These are phyloP conservation scores for Rosa multiflora DNA, from an alignment of 306 rosid genomes.

Conservation along the genomic window DNA sequence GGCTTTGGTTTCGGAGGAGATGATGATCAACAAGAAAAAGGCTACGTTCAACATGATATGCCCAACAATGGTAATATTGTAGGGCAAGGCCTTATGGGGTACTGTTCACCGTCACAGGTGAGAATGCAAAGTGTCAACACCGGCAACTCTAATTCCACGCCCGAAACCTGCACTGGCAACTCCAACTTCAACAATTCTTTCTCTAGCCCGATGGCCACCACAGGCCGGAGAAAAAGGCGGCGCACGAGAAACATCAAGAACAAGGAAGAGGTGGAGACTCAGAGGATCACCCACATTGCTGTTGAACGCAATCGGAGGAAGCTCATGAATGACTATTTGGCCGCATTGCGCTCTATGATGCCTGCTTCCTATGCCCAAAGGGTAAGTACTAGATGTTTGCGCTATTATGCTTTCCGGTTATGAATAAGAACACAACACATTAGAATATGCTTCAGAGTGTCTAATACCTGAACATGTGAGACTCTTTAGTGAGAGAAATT, in stretches of 20 bases:
- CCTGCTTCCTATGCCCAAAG: constrained; percentile 37
- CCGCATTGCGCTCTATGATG: constrained; percentile 38
- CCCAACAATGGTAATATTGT: not conserved
- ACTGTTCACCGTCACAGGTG: constrained; percentile 20
- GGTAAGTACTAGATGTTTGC: constrained; percentile 12
- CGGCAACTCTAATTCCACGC: not conserved
- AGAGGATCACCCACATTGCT: constrained; percentile 43
- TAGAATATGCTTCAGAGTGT: not conserved
- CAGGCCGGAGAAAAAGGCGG: constrained; percentile 21
- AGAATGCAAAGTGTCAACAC: not conserved
- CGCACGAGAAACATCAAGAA: constrained; percentile 28
- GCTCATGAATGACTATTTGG: constrained; percentile 39
- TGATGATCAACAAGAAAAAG: constrained; percentile 14
- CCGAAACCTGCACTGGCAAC: not conserved
- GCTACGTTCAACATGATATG: not conserved
- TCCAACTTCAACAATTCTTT: not conserved
- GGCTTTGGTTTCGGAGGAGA: constrained; percentile 12
- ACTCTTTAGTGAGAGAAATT: not conserved
- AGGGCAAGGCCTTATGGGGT: constrained; percentile 10
- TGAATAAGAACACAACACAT: not conserved
- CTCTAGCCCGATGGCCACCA: constrained; percentile 10
- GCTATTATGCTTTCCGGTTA: not conserved
- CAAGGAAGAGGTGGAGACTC: constrained; percentile 36
- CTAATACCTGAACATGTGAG: not conserved
- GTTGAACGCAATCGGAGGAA: constrained; percentile 44